A percentile compares a stretch with the other conserved stretches of the same genome.
phyloP scores from a whole-genome alignment of 257 asterid species.

The Primulina huaijiensis region DNA sequence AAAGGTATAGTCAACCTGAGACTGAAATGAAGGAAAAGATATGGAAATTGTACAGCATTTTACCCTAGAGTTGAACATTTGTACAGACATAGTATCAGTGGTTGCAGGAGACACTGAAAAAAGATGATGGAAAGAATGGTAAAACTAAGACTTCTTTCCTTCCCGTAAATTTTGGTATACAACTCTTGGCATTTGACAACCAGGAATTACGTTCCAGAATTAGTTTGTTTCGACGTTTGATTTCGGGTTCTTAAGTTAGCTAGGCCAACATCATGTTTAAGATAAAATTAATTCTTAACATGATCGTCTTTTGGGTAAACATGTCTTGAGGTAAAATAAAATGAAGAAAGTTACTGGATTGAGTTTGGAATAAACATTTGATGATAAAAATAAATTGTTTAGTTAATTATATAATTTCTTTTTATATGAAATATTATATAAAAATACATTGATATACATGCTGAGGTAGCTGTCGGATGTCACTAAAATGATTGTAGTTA shows the following conservation, averaged over 20 bases:
- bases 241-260: background rate
- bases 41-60: conserved; percentile 36
- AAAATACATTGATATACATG: no score
- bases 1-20: conserved; percentile 15
- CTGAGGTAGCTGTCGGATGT: no score
- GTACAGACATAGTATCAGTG: conserved; percentile 46
- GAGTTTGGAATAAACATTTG: no score
- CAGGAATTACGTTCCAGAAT: background rate
- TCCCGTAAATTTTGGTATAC: conserved; percentile 36
- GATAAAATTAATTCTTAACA: no score
- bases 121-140: conserved; percentile 28
- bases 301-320: no score
- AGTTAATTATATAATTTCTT: no score
- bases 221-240: background rate
- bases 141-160: conserved; percentile 26
- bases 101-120: conserved; percentile 26
- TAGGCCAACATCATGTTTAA: background rate
- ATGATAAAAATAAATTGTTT: no score
- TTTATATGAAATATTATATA: no score
- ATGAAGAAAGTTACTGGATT: no score
- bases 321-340: no score
- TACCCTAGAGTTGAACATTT: conserved; percentile 31
- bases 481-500: no score
- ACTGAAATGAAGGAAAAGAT: conserved; percentile 9
- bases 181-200: conserved; percentile 17